Evolutionary conservation across 306 rosid genomes (phyloP).

Genomic region (Lotus japonicus): DNA sequence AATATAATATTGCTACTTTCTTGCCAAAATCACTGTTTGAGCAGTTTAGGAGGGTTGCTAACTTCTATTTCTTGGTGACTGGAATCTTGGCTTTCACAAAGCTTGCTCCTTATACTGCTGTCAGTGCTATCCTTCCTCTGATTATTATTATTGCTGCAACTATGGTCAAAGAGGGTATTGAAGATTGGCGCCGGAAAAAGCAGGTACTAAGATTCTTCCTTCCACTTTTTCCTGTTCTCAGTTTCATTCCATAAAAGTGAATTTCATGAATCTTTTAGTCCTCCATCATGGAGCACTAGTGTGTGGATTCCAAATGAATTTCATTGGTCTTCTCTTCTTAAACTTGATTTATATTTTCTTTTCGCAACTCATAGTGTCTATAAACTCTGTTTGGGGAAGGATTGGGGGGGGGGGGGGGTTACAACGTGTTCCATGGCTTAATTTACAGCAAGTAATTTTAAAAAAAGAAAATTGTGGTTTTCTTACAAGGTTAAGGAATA

Average conservation of each 20-base stretch:
- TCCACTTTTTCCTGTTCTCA: background rate
- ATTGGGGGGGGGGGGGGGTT: no score
- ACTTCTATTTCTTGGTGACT: conserved; percentile 72
- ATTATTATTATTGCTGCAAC: conserved; percentile 54
- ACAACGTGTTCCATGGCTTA: background rate
- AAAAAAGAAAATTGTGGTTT: background rate
- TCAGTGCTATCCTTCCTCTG: conserved; percentile 77
- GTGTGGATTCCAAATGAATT: conserved; percentile 18
- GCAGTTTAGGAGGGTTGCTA: conserved; percentile 97
- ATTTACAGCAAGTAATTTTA: background rate
- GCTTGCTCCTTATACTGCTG: conserved; percentile 78
- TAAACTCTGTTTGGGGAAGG: background rate
- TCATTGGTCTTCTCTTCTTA: background rate
- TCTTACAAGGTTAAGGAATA: background rate
- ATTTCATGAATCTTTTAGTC: background rate
- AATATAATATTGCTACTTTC: conserved; percentile 70
- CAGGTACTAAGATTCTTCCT: conserved; percentile 51
- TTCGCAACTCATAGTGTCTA: background rate
- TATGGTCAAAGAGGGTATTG: conserved; percentile 80
- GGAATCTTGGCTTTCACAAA: conserved; percentile 73
- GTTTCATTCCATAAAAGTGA: background rate
- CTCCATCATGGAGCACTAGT: conserved; percentile 8
- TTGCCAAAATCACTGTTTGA: conserved; percentile 91
- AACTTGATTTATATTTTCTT: background rate
- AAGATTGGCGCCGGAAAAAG: conserved; percentile 70